A percentile compares a stretch with the other conserved stretches of the same genome.
phyloP scores from a whole-genome alignment of 2,329 filamentous ascomycete genomes.

The Lasiodiplodia hormozganensis region DNA sequence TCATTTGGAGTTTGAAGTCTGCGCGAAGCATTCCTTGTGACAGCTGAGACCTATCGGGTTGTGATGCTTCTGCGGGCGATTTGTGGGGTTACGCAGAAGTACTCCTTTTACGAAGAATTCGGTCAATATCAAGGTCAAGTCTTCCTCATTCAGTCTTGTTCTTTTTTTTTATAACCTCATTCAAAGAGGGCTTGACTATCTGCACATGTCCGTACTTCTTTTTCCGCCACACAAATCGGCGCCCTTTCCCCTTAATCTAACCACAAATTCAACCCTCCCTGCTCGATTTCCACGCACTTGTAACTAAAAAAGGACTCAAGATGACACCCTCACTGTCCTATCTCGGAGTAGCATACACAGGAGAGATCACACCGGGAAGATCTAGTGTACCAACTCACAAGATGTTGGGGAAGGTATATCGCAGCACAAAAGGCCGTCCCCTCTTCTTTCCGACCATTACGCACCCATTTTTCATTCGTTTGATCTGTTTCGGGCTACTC shows the following conservation, averaged over 20 bases:
- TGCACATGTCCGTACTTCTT: neutral
- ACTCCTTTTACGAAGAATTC: neutral
- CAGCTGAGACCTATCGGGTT: neutral
- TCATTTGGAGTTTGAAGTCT: neutral
- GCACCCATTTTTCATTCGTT: neutral
- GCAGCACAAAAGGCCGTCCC: conserved; percentile 7
- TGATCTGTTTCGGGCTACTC: neutral
- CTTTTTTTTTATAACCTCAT: neutral
- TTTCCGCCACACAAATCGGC: neutral
- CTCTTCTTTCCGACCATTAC: neutral
- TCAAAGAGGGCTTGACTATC: neutral
- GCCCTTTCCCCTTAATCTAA: neutral
- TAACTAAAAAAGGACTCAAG: neutral
- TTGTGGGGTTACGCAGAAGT: neutral
- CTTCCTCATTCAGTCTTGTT: neutral
- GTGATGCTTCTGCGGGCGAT: neutral
- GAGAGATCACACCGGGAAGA: neutral
- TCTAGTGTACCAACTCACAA: neutral
- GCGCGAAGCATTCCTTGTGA: neutral
- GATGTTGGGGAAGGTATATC: neutral
- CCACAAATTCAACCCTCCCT: neutral
- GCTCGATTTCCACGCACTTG: neutral
- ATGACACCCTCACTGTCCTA: neutral
- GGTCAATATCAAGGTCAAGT: neutral
- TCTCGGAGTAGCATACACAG: neutral